Percentiles rank a stretch among this genome's conserved stretches.
These are phyloP conservation scores for Leccinum subspadiceum DNA, from an alignment of 1,284 basidiomycete species.

Conservation along the genomic window DNA sequence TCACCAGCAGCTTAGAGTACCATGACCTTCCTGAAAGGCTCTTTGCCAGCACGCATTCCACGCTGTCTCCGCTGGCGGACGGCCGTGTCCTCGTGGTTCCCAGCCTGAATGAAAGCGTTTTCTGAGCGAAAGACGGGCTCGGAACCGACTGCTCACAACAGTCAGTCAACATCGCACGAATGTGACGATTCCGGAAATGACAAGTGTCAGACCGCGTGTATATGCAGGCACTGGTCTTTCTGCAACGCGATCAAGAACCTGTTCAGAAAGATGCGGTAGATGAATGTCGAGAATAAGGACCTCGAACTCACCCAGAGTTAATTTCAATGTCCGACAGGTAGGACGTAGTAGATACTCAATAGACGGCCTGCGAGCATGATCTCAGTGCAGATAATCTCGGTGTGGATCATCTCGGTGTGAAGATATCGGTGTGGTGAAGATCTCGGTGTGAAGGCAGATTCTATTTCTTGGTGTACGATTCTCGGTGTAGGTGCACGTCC, in stretches of 20 bases:
- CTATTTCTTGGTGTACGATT: no score
- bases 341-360: no score
- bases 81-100: slow-evolving; percentile 32
- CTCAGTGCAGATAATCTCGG: no score
- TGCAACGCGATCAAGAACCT: slow-evolving; percentile 29
- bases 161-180: slow-evolving; percentile 5
- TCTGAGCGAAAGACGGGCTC: slow-evolving; percentile 43
- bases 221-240: slow-evolving; percentile 42
- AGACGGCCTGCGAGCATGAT: no score
- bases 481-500: no score
- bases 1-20: slow-evolving; percentile 55
- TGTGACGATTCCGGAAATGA: background rate
- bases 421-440: no score
- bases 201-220: slow-evolving; percentile 40
- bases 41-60: slow-evolving; percentile 52
- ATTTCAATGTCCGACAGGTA: no score
- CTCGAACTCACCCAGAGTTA: no score
- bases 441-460: no score
- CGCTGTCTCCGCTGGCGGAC: slow-evolving; percentile 47
- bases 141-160: slow-evolving; percentile 48
- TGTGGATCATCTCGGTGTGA: no score
- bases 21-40: slow-evolving; percentile 62
- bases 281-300: slow-evolving; percentile 40
- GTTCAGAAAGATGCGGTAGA: slow-evolving; percentile 46
- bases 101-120: slow-evolving; percentile 35